Evolutionary conservation across 2,329 filamentous ascomycete species (phyloP).

Genomic region (Nectriaceae sp.): DNA sequence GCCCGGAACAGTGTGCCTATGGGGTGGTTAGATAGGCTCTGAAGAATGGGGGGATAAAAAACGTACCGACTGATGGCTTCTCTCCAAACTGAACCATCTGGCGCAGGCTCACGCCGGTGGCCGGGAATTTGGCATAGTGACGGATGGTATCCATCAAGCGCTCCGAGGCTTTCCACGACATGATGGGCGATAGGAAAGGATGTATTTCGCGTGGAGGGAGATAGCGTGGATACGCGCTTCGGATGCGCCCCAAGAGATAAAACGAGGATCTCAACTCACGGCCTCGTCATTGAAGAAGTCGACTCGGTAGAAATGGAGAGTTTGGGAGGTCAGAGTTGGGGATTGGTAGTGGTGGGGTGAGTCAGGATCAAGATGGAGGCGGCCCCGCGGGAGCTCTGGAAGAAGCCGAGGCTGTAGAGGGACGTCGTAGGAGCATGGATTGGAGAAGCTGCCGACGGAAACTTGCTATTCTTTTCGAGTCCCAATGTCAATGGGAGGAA

Average conservation of each 20-base stretch:
- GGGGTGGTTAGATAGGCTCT: conserved; percentile 7
- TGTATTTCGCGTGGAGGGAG: conserved; percentile 29
- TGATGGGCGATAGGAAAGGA: conserved; percentile 42
- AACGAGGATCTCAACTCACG: conserved; percentile 25
- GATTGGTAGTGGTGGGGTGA: conserved; percentile 4
- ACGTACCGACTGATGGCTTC: conserved; percentile 82
- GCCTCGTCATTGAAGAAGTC: conserved; percentile 29
- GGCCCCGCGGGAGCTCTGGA: conserved; percentile 26
- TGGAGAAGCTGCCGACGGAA: background rate
- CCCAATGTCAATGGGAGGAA: conserved; percentile 1
- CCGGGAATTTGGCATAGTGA: conserved; percentile 95
- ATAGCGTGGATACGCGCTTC: conserved; percentile 10
- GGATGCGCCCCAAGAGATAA: conserved; percentile 24
- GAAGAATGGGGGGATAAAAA: conserved; percentile 83
- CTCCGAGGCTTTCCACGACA: conserved; percentile 93
- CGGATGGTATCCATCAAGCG: conserved; percentile 95
- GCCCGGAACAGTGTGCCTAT: conserved; percentile 93
- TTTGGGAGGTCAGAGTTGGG: background rate
- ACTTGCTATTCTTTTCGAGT: background rate
- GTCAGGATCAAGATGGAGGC: conserved; percentile 13
- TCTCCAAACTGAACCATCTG: conserved; percentile 99
- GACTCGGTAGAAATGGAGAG: background rate
- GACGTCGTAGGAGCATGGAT: conserved; percentile 11
- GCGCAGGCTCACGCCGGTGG: conserved; percentile 91
- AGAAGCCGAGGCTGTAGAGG: conserved; percentile 30